Evolutionary conservation across 768 basidiomycete genomes (phyloP).

Genomic region (Mycena vitilis): DNA sequence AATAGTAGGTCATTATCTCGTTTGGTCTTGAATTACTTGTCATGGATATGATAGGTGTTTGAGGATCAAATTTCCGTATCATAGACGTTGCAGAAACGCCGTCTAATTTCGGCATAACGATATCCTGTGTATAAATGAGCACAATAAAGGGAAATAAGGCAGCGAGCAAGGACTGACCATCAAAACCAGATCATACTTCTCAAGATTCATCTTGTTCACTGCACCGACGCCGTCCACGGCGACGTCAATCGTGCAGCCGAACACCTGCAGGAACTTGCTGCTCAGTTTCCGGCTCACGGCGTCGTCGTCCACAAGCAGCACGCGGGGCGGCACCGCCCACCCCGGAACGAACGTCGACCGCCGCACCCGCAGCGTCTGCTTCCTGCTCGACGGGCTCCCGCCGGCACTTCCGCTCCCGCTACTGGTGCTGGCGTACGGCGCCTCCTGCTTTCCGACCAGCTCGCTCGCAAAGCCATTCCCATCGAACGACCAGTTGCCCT

Average conservation of each 20-base stretch:
- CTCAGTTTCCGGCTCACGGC: slow-evolving; percentile 89
- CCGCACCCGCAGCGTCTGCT: slow-evolving; percentile 72
- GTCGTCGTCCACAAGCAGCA: slow-evolving; percentile 96
- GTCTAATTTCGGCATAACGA: slow-evolving; percentile 92
- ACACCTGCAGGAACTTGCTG: slow-evolving; percentile 94
- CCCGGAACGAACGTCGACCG: slow-evolving; percentile 87
- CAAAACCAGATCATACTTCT: slow-evolving; percentile 94
- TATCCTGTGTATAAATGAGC: slow-evolving; percentile 68
- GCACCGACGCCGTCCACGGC: slow-evolving; percentile 94
- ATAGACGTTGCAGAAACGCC: slow-evolving; percentile 92
- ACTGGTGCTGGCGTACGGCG: slow-evolving; percentile 35
- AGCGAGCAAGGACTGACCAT: slow-evolving; percentile 71
- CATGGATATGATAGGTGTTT: slow-evolving; percentile 99
- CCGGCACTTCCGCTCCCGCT: slow-evolving; percentile 35
- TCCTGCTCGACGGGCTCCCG: slow-evolving; percentile 44
- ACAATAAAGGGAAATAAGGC: slow-evolving; percentile 27
- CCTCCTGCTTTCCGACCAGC: slow-evolving; percentile 40
- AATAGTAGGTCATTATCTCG: slow-evolving; percentile 92
- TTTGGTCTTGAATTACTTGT: slow-evolving; percentile 94
- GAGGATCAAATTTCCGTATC: slow-evolving; percentile 94
- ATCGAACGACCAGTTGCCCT: slow-evolving; percentile 74
- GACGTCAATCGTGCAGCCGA: slow-evolving; percentile 94
- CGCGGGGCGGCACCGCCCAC: slow-evolving; percentile 92
- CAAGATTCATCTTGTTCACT: slow-evolving; percentile 95
- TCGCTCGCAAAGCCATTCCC: slow-evolving; percentile 47